Conservation (phyloP, 192 early-diverging fungal genomes). For the Podochytrium sp. region DNA sequence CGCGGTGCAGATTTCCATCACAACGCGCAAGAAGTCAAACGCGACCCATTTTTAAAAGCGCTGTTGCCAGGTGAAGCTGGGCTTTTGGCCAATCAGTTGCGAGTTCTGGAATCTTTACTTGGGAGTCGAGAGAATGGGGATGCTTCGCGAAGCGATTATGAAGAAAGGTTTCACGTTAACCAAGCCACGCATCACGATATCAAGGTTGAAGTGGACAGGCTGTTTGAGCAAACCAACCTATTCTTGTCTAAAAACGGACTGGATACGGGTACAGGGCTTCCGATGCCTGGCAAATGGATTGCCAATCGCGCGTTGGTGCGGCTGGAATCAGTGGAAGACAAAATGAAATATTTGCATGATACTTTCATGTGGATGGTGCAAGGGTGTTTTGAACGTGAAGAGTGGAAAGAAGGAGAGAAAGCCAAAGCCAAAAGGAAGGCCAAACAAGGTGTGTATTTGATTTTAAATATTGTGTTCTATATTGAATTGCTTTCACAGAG, state of each 20-base stretch:
- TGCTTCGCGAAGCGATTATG: neutral
- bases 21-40: neutral
- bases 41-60: slow-evolving; percentile 19
- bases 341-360: slow-evolving; percentile 17
- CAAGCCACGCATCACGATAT: slow-evolving; percentile 20
- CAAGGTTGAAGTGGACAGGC: neutral
- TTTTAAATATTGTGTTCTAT: too few species aligned
- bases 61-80: slow-evolving; percentile 22
- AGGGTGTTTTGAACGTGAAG: slow-evolving; percentile 13
- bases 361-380: slow-evolving; percentile 30
- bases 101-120: neutral
- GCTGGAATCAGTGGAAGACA: slow-evolving; percentile 5
- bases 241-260: slow-evolving; percentile 5
- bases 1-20: slow-evolving; percentile 16
- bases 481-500: too few species aligned
- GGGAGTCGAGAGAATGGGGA: neutral
- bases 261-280: slow-evolving; percentile 7
- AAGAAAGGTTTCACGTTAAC: neutral
- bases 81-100: neutral
- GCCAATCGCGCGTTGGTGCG: slow-evolving; percentile 3
- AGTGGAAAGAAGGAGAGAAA: neutral
- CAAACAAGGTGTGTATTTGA: too few species aligned
- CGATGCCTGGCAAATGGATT: slow-evolving; percentile 4
- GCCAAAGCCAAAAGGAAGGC: too few species aligned
- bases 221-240: neutral